Conservation (phyloP, 2,329 filamentous ascomycete species). For the Zymoseptoria brevis region DNA sequence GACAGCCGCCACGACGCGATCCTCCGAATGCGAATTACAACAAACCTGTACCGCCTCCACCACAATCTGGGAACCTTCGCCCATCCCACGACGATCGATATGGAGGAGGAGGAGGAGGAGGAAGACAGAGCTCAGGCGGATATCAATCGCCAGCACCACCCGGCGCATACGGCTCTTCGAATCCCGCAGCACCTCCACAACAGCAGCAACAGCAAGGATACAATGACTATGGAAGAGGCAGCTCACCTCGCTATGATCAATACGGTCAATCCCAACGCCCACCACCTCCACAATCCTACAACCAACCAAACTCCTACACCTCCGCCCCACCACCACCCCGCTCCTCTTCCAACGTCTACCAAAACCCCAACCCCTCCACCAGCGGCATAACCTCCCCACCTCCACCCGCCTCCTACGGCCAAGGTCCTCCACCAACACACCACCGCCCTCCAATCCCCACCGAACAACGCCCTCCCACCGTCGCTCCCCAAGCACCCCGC, state of each 20-base stretch:
- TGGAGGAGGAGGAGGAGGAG: slow-evolving; percentile 24
- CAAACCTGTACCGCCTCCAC: slow-evolving; percentile 34
- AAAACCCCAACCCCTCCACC: background rate
- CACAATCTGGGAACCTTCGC: slow-evolving; percentile 29
- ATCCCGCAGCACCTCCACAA: slow-evolving; percentile 20
- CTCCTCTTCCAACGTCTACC: slow-evolving; percentile 13
- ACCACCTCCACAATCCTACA: slow-evolving; percentile 12
- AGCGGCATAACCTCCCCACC: slow-evolving; percentile 26
- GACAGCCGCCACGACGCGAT: slow-evolving; percentile 18
- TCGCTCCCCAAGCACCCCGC: slow-evolving; percentile 42
- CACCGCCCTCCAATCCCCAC: slow-evolving; percentile 49
- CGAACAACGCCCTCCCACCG: slow-evolving; percentile 38
- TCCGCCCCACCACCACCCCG: slow-evolving; percentile 13
- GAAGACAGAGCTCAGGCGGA: slow-evolving; percentile 22
- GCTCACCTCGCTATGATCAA: slow-evolving; percentile 30
- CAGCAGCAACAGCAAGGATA: slow-evolving; percentile 21
- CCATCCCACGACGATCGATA: slow-evolving; percentile 32
- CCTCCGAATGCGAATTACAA: slow-evolving; percentile 33
- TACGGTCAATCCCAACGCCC: slow-evolving; percentile 16
- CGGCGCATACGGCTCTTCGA: slow-evolving; percentile 32
- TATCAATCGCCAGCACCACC: slow-evolving; percentile 26
- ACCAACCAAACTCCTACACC: slow-evolving; percentile 2
- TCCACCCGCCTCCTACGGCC: slow-evolving; percentile 45
- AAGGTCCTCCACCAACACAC: slow-evolving; percentile 51
- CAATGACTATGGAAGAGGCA: slow-evolving; percentile 26